These are phyloP conservation scores for Penicillium macrosclerotiorum DNA, from an alignment of 495 filamentous ascomycete genomes.

Conservation along the genomic window DNA sequence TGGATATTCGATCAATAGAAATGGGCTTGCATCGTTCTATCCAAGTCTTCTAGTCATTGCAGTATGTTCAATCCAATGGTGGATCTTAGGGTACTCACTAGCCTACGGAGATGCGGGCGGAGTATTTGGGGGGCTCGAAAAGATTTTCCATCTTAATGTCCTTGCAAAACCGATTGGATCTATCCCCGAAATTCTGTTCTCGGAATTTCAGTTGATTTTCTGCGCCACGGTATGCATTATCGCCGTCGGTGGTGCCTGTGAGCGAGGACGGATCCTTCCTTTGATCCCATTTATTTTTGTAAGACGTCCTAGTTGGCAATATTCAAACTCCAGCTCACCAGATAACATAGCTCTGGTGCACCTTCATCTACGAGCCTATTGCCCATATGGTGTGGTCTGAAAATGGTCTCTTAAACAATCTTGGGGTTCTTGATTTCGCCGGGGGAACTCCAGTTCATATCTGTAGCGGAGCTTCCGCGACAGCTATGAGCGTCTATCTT, in stretches of 20 bases:
- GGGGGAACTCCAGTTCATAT: slow-evolving; percentile 50
- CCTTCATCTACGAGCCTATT: slow-evolving; percentile 44
- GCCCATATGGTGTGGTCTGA: slow-evolving; percentile 47
- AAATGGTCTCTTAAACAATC: slow-evolving; percentile 32
- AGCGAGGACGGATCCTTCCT: slow-evolving; percentile 48
- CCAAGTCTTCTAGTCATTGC: slow-evolving; percentile 42
- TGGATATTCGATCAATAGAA: slow-evolving; percentile 45
- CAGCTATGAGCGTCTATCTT: slow-evolving; percentile 41
- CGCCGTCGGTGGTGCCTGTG: slow-evolving; percentile 46
- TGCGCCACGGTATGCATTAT: slow-evolving; percentile 47
- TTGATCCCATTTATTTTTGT: slow-evolving; percentile 51
- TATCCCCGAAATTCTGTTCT: slow-evolving; percentile 52
- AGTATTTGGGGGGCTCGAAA: slow-evolving; percentile 39
- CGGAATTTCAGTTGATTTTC: slow-evolving; percentile 53
- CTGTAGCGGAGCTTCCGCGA: slow-evolving; percentile 44
- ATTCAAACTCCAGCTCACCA: neutral
- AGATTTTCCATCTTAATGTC: slow-evolving; percentile 37
- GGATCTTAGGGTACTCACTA: slow-evolving; percentile 42
- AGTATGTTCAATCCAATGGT: slow-evolving; percentile 47
- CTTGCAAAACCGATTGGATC: slow-evolving; percentile 40
- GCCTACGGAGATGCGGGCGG: slow-evolving; percentile 37
- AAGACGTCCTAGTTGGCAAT: too few species aligned
- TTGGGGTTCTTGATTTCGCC: slow-evolving; percentile 45
- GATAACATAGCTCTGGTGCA: slow-evolving; percentile 37
- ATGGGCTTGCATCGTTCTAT: slow-evolving; percentile 47